Base-by-base conservation (phyloP, 768 basidiomycete genomes). In the Rhodotorula toruloides region DNA sequence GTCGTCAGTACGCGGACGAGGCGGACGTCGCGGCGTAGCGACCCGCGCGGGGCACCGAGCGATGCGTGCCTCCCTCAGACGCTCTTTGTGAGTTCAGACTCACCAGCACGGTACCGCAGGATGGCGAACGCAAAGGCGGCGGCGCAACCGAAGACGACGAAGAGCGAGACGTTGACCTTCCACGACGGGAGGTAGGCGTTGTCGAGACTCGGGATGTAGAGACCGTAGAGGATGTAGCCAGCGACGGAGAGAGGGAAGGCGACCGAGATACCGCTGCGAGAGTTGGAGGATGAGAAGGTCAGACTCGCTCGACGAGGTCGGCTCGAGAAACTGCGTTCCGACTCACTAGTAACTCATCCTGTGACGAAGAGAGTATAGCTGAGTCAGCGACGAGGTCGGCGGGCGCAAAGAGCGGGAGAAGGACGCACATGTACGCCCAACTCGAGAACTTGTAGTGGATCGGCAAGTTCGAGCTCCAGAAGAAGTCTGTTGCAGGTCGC, bases 381-480 rank as follows among this genome's bases (percentile, higher is more conserved):
- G 21, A 2, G 31, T 22, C 31, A 50, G 31, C 4, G 31, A 19
- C 13, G 31, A 4, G 9, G 31, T 2, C 3, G 9, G 49, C 2
- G 2, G 2, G 29, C 14, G 7, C 21, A 21, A 34, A 21, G 14
- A 9, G 16, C 14, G 31, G 22, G 25, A 11, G 17, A 19, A n/a
- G 21, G 21, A n/a, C n/a, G n/a, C n/a, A n/a, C n/a, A n/a, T n/a
- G n/a, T n/a, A n/a, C n/a, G n/a, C n/a, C n/a, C n/a, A n/a, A n/a
- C n/a, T n/a, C 34, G 83, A 82, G 74, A 81, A 76, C 74, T 83
- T 83, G 70, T 78, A 82, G 76, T 82, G 84, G 25, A 83, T 57
- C 1, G 81, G 67, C 14, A 68, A 81, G 63, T 84, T 84, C 58
- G 74, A 77, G 25, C 73, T 72, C 76, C 77, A 77, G 47, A 79